Evolutionary conservation across 352 stramenopile species (phyloP).

Genomic region (Elongisporangium prolatum): DNA sequence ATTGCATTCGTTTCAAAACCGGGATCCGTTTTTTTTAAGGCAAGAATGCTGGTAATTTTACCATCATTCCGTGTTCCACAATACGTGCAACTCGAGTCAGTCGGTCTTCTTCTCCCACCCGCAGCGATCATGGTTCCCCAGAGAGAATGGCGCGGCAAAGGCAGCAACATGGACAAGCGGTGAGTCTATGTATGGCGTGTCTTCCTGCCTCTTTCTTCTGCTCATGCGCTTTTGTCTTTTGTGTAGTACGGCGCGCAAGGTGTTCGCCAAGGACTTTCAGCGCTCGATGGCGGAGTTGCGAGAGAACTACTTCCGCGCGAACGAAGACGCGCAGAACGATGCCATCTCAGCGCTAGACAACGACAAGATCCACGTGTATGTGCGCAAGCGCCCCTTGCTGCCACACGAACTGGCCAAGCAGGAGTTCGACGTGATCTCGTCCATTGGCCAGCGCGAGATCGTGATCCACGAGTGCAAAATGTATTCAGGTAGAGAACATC

Average conservation of each 20-base stretch:
- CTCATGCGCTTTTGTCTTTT: neutral
- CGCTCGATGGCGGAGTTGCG: conserved; percentile 42
- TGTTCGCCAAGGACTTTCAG: conserved; percentile 51
- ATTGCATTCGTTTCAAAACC: no score
- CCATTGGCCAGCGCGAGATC: conserved; percentile 47
- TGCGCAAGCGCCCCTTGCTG: conserved; percentile 87
- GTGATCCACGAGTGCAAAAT: conserved; percentile 89
- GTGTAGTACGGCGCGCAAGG: conserved; percentile 60
- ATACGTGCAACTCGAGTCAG: no score
- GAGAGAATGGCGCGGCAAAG: conserved; percentile 50
- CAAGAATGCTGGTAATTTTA: no score
- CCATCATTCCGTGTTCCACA: no score
- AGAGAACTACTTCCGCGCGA: conserved; percentile 28
- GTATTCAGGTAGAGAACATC: conserved; percentile 48
- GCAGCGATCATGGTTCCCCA: conserved; percentile 74
- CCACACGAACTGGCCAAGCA: conserved; percentile 77
- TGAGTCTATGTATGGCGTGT: conserved; percentile 11
- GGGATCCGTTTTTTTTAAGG: no score
- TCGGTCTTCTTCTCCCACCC: no score
- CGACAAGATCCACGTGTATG: conserved; percentile 74
- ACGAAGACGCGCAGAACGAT: conserved; percentile 7
- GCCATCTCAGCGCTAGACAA: conserved; percentile 15
- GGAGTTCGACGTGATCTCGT: conserved; percentile 87
- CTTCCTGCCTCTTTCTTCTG: conserved; percentile 1
- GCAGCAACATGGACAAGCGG: conserved; percentile 78